phyloP scores from a whole-genome alignment of 139 green algal genomes.

The Chlorella vulgaris region DNA sequence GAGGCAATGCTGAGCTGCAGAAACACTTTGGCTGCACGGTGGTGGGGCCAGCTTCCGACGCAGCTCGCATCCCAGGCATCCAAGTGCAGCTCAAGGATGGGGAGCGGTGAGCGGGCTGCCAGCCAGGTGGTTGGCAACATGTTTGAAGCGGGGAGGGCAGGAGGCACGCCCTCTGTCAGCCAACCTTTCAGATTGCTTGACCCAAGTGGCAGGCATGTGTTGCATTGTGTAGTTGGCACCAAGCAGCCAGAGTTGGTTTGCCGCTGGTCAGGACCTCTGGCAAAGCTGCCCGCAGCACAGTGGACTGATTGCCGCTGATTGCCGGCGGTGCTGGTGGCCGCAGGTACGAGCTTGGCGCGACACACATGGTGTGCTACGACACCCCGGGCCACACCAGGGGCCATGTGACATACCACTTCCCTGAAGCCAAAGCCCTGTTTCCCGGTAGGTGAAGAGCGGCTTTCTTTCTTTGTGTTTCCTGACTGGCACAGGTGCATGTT shows the following conservation, averaged over 20 bases:
- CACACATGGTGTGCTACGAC: conserved; percentile 70
- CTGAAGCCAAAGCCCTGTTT: conserved; percentile 63
- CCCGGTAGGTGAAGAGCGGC: conserved; percentile 66
- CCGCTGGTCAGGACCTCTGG: no score
- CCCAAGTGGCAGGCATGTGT: no score
- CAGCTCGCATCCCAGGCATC: conserved; percentile 84
- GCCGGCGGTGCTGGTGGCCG: not conserved
- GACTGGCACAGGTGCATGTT: no score
- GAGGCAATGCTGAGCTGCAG: conserved; percentile 52
- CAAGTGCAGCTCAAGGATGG: conserved; percentile 74
- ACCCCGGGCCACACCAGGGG: conserved; percentile 90
- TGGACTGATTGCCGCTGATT: no score
- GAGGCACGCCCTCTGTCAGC: no score
- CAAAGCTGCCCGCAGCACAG: no score
- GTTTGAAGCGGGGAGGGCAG: no score
- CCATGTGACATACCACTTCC: conserved; percentile 79
- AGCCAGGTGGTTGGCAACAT: not conserved
- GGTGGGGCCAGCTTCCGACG: conserved; percentile 68
- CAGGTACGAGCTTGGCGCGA: conserved; percentile 55
- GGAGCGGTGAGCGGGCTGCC: conserved; percentile 26
- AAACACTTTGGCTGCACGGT: conserved; percentile 46
- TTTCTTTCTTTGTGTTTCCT: no score
- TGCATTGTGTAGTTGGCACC: no score
- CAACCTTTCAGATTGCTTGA: no score
- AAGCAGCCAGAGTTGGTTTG: no score